Evolutionary conservation across 1,284 basidiomycete genomes (phyloP), one percentile per base, ranked within the genome.

Genomic region (Fistulina hepatica): DNA sequence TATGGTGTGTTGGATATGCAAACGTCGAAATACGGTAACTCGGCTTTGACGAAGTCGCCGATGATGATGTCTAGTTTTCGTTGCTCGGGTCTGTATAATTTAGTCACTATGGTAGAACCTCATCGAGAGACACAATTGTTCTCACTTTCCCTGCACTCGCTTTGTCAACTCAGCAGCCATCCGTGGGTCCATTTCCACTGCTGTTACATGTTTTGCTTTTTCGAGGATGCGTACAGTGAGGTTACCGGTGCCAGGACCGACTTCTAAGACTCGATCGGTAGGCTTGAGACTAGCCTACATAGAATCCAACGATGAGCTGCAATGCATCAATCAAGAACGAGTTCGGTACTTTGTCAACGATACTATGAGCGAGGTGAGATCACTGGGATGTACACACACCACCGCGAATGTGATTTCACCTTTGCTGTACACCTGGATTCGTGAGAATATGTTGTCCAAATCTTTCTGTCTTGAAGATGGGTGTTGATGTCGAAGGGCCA

Each of bases 1-100:
- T 98, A 99, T 1, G 94, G 94, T 2, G 94, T 98, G 58, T 98
- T 98, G 52, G 86, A 92, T 57, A 98, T 98, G 69, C 93, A 97
- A 42, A 97, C 94, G 61, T 98, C 94, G 52, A 98, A 97, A 63
- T 94, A 97, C 4, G 94, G 94, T 15, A 98, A 67, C 28, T 92
- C 86, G 15, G 88, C 90, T 61, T 98, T 98, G 58, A 95, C 86
- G 55, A 97, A 97, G 38, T 55, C 54, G 15, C 48, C 44, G 27
- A 47, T 47, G 36, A 49, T 46, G 20, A 47, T 42, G 41, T 52
- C 46, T 23, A 52, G 43, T 28, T 44, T 48, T 28, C 46, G 44
- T 39, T 43, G 39, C 24, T 48, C 43, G 6, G 49, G 50, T 36
- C 50, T 49, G 41, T 48, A 7, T 15, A 36, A 20, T 4, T 10